Base-by-base conservation (phyloP, 345 rosid genomes). In the Carallia brachiata region DNA sequence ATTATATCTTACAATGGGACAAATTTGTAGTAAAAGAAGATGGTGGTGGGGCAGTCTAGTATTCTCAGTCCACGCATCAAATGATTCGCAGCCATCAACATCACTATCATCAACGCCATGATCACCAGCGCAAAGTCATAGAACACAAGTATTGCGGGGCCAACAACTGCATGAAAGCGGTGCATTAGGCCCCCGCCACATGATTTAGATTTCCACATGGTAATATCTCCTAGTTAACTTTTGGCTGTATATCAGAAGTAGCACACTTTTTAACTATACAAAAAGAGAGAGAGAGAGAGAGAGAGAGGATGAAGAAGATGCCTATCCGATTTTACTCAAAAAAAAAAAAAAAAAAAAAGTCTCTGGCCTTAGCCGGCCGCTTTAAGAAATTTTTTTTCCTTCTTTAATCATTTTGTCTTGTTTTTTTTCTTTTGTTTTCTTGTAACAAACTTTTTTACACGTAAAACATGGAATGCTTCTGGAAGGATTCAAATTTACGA, bases 191-290 rank as follows among this genome's bases (percentile, higher is more conserved):
- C 54, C 63, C 73, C 74, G 5, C 54, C 53, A 30, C 61, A 73
- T 73, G 67, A 84, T 44, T 79, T 67, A 70, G 62, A 59, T 77
- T 64, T 62, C 70, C 70, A 70, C 73, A 72, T 67, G 60, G 16
- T 44, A 44, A 56, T 48, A 53, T 36, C 23, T 44, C 63, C 8
- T 47, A 65, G 52, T 61, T 7, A 3, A 61, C 16, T 13, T 66
- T 66, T 53, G 54, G 6, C 60, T 28, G 62, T 54, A 47, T 65
- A 61, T 73, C 56, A 44, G 17, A 23, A 44, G 13, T 44, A 4
- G 50, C 60, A 50, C 62, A 9, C 62, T 47, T 66, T 36, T 57
- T 28, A 56, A 72, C 39, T 27, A 57, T 16, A 68, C 0, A 28
- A 47, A 28, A 31, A 23, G 4, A 32, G 50, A 12, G 57, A 32